Base-by-base conservation (phyloP, 176 grass and related monocot genomes). In the Cocos nucifera region DNA sequence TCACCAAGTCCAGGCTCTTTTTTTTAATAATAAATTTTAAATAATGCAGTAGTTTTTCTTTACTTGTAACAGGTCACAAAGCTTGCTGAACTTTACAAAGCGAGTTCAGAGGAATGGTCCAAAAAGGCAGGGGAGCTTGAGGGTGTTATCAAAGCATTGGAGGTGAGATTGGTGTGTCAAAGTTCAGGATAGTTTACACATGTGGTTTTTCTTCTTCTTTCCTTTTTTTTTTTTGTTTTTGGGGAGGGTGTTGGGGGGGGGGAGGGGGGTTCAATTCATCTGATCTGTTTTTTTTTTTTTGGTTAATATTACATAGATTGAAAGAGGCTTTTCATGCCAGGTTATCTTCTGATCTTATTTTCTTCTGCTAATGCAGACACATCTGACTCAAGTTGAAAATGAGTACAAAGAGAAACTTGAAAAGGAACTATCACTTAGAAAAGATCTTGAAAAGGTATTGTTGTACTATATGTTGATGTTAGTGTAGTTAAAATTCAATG, bases 111-210 rank as follows among this genome's bases (percentile, higher is more conserved):
- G 4, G 87, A 98, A 85, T 92, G 84, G 84, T 98, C 87, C 14
- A 98, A 88, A 69, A 98, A 92, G 52, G 69, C 84, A 19, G 84
- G 84, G 53, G 84, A 92, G 69, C 93, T 98, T 19, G 93, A 98
- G 70, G 93, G 93, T 65, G 93, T 98, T 71, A 92, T 98, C 64
- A 92, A 98, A 88, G 87, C 93, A 69, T 80, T 98, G 77, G 82
- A 98, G 93, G 93, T 98, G 63, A 81, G 19, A 19, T 15, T 35
- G 4, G 24, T 29, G 14, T 6, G 19, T 63, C 22, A 44, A 44
- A 12, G 9, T 9, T 44, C 6, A 44, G 2, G 1, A 44, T 44
- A 44, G 35, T 44, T 44, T 14, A 44, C 9, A 12, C 22, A 32
- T 2, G 49, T 4, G 57, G 61, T 54, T 14, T 35, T 56, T 4